A percentile compares a stretch with the other conserved stretches of the same genome.
Evolutionary conservation across 2,329 filamentous ascomycete species (phyloP).

Genomic region (Penicillium sp.): DNA sequence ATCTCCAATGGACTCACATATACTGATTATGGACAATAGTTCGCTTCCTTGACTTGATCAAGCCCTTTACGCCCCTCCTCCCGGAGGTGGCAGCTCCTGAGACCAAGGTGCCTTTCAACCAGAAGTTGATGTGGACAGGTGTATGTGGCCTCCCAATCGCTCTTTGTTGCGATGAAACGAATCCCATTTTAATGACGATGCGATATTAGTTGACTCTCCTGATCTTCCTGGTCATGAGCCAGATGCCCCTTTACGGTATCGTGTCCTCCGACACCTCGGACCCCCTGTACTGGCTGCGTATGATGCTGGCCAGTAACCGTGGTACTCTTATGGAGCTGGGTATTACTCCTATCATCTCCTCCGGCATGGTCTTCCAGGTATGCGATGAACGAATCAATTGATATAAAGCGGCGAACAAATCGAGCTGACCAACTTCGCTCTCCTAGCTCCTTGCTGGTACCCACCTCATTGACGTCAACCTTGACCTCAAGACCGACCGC

Average conservation of each 20-base stretch:
- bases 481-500: slow-evolving; percentile 99
- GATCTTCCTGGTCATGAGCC: slow-evolving; percentile 99
- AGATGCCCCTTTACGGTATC: slow-evolving; percentile 99
- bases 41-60: slow-evolving; percentile 99
- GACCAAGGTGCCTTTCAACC: slow-evolving; percentile 98
- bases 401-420: background rate
- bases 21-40: slow-evolving; percentile 56
- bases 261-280: slow-evolving; percentile 98
- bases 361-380: slow-evolving; percentile 98
- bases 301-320: slow-evolving; percentile 99
- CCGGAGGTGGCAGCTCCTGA: slow-evolving; percentile 98
- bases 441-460: slow-evolving; percentile 86
- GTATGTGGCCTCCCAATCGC: slow-evolving; percentile 39
- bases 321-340: slow-evolving; percentile 95
- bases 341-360: slow-evolving; percentile 98
- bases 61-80: slow-evolving; percentile 98
- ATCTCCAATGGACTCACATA: slow-evolving; percentile 26
- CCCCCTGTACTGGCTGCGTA: slow-evolving; percentile 98
- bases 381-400: slow-evolving; percentile 9
- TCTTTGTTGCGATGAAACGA: slow-evolving; percentile 7
- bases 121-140: slow-evolving; percentile 94
- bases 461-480: slow-evolving; percentile 99
- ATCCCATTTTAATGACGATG: slow-evolving; percentile 15
- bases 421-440: slow-evolving; percentile 14
- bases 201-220: slow-evolving; percentile 71